phyloP scores from a whole-genome alignment of 257 asterid genomes.

The Dorcoceras hygrometricum region DNA sequence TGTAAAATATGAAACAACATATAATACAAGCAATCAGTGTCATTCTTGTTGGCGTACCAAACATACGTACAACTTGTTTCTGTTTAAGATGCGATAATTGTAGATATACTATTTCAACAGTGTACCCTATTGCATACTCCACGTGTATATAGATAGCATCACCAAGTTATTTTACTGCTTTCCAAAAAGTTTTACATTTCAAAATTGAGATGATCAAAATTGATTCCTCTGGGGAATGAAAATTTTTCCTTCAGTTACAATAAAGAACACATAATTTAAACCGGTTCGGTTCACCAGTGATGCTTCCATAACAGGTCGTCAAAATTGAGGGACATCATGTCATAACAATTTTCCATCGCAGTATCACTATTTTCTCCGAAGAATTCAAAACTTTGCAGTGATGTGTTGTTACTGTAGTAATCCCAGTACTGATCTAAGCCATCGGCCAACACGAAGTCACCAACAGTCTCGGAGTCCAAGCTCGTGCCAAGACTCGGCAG shows the following conservation, averaged over 20 bases:
- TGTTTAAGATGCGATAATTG: neutral
- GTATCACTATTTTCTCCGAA: constrained; percentile 31
- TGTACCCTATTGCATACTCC: too few species aligned
- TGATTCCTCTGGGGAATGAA: too few species aligned
- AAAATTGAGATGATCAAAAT: too few species aligned
- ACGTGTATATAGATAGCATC: too few species aligned
- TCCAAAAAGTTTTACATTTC: neutral
- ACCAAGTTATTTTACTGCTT: neutral
- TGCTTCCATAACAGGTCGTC: constrained; percentile 45
- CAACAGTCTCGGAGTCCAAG: constrained; percentile 29
- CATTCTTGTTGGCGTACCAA: neutral
- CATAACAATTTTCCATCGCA: constrained; percentile 22
- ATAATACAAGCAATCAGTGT: too few species aligned
- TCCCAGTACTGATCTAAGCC: constrained; percentile 55
- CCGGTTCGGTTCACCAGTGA: constrained; percentile 16
- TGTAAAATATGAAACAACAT: too few species aligned
- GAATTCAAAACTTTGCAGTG: constrained; percentile 39
- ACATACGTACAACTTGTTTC: neutral
- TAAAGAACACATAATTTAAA: neutral
- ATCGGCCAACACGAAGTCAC: constrained; percentile 30
- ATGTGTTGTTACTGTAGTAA: constrained; percentile 35
- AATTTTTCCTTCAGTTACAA: neutral
- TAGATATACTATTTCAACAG: neutral
- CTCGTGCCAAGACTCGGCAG: constrained; percentile 51
- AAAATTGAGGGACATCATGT: constrained; percentile 36